phyloP scores from a whole-genome alignment of 768 basidiomycete species.

The Boletellus ananas region DNA sequence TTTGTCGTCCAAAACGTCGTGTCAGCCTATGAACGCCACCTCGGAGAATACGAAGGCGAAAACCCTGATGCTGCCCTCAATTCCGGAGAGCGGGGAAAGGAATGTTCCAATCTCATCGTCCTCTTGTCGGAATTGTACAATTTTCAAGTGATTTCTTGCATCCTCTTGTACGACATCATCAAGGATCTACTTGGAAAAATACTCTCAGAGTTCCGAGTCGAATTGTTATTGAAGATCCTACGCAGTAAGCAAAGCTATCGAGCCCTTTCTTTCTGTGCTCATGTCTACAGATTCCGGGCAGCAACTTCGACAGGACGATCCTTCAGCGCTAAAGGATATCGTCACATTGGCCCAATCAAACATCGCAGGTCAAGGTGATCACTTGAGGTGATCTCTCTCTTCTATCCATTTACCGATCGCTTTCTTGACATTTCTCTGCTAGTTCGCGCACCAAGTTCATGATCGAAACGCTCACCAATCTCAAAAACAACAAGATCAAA shows the following conservation, averaged over 20 bases:
- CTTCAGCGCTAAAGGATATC: slow-evolving; percentile 88
- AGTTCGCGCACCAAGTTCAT: slow-evolving; percentile 94
- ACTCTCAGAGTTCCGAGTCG: slow-evolving; percentile 77
- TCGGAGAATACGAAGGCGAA: slow-evolving; percentile 31
- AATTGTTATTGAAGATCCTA: slow-evolving; percentile 80
- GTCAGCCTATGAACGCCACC: slow-evolving; percentile 60
- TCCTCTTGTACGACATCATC: slow-evolving; percentile 89
- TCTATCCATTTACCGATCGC: background rate
- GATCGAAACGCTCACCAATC: slow-evolving; percentile 87
- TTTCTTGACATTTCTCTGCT: slow-evolving; percentile 2
- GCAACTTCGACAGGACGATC: slow-evolving; percentile 90
- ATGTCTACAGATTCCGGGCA: slow-evolving; percentile 76
- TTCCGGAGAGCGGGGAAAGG: slow-evolving; percentile 62
- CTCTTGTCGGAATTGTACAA: slow-evolving; percentile 93
- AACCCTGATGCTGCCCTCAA: slow-evolving; percentile 14
- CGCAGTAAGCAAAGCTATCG: slow-evolving; percentile 51
- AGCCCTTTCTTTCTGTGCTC: background rate
- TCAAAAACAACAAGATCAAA: slow-evolving; percentile 89
- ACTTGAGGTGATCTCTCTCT: slow-evolving; percentile 44
- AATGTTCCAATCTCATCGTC: slow-evolving; percentile 82
- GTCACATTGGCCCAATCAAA: slow-evolving; percentile 76
- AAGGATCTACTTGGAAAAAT: slow-evolving; percentile 62
- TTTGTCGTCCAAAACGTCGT: slow-evolving; percentile 77
- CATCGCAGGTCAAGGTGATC: slow-evolving; percentile 47
- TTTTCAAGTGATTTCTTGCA: slow-evolving; percentile 86